Conservation (phyloP, 2,329 filamentous ascomycete species). For the Gaeumannomyces tritici region DNA sequence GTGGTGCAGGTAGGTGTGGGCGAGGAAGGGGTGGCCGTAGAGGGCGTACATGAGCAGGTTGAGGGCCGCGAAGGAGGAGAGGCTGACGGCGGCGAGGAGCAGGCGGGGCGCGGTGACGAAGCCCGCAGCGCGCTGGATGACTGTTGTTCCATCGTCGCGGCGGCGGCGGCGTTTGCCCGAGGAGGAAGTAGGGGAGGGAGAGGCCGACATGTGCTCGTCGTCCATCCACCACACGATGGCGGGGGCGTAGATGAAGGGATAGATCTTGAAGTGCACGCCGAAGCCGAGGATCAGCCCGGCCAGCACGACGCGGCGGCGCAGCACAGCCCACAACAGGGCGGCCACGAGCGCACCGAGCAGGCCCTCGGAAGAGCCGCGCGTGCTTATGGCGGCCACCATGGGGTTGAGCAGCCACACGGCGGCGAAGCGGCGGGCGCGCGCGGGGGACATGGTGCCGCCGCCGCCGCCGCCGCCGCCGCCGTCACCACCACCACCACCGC, state of each 20-base stretch:
- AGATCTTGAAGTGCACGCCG: constrained; percentile 95
- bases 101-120: constrained; percentile 49
- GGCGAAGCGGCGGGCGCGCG: constrained; percentile 62
- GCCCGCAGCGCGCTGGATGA: constrained; percentile 5
- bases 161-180: no score
- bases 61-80: constrained; percentile 62
- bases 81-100: constrained; percentile 51
- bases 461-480: constrained; percentile 15
- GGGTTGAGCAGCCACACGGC: constrained; percentile 92
- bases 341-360: constrained; percentile 78
- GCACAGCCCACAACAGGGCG: constrained; percentile 72
- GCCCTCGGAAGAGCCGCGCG: constrained; percentile 87
- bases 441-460: constrained; percentile 30
- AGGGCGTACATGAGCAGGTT: constrained; percentile 71
- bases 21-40: constrained; percentile 73
- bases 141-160: constrained; percentile 3
- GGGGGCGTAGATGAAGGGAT: constrained; percentile 90
- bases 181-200: no score
- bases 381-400: constrained; percentile 97
- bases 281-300: constrained; percentile 72
- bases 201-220: constrained; percentile 28
- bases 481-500: constrained; percentile 18
- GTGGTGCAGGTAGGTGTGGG: constrained; percentile 90
- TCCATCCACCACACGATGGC: constrained; percentile 77
- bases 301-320: constrained; percentile 49